Conservation (phyloP, 306 rosid species). For the Acacia crassicarpa region DNA sequence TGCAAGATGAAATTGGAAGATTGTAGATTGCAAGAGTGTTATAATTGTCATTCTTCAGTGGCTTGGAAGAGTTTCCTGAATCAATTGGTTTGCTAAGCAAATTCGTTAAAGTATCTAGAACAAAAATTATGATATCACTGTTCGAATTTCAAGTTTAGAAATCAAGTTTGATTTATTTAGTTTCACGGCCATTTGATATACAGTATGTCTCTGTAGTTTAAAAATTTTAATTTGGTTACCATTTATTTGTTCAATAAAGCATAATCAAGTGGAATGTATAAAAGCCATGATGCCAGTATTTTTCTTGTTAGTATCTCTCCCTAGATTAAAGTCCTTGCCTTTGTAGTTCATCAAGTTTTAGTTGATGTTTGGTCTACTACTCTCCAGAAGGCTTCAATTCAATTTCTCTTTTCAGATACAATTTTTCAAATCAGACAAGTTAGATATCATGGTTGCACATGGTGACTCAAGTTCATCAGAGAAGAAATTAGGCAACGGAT, state of each 20-base stretch:
- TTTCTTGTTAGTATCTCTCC: neutral
- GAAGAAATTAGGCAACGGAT: slow-evolving; percentile 66
- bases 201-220: neutral
- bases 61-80: neutral
- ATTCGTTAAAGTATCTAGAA: neutral
- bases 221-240: neutral
- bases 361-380: neutral
- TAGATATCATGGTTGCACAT: slow-evolving; percentile 66
- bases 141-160: neutral
- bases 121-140: neutral
- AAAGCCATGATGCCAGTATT: neutral
- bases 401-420: slow-evolving; percentile 29
- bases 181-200: neutral
- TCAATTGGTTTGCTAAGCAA: neutral
- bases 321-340: slow-evolving; percentile 1
- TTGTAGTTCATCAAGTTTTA: neutral
- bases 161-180: neutral
- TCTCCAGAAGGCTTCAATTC: slow-evolving; percentile 5
- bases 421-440: slow-evolving; percentile 4
- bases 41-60: neutral
- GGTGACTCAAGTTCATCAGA: slow-evolving; percentile 53
- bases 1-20: neutral
- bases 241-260: neutral
- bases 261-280: neutral
- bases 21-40: neutral